These are phyloP conservation scores for Tulasnella sp. DNA, from an alignment of 768 basidiomycete species.

Conservation along the genomic window DNA sequence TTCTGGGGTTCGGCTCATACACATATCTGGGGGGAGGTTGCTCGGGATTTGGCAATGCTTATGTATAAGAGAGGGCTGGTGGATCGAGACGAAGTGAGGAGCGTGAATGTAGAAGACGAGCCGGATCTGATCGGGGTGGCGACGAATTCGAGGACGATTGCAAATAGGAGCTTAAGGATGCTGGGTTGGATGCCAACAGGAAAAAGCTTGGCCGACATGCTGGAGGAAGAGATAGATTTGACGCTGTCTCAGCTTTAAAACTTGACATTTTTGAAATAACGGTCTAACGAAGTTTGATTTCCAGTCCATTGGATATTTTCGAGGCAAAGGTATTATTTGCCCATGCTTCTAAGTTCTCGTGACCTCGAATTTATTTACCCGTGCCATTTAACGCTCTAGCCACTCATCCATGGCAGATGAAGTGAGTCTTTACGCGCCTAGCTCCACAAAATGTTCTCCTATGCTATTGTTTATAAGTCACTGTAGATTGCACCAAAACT, in stretches of 20 bases:
- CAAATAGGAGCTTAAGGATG: slow-evolving; percentile 18
- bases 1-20: slow-evolving; percentile 1
- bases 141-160: slow-evolving; percentile 20
- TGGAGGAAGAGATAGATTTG: slow-evolving; percentile 3
- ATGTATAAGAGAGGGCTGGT: slow-evolving; percentile 1
- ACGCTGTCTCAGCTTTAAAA: not conserved
- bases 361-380: too few relatives aligned
- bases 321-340: too few relatives aligned
- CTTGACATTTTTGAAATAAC: too few relatives aligned
- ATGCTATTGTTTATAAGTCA: too few relatives aligned
- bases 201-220: not conserved
- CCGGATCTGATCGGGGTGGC: slow-evolving; percentile 14
- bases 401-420: too few relatives aligned
- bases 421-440: too few relatives aligned
- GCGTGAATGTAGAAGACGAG: not conserved
- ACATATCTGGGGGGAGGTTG: slow-evolving; percentile 2
- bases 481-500: too few relatives aligned
- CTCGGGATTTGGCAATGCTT: not conserved
- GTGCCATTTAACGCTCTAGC: too few relatives aligned
- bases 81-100: not conserved
- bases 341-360: too few relatives aligned
- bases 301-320: too few relatives aligned
- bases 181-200: slow-evolving; percentile 16
- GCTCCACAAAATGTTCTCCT: too few relatives aligned
- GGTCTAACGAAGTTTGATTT: too few relatives aligned